Evolutionary conservation across 345 rosid genomes (phyloP), one percentile per base, ranked within the genome.

Genomic region (rapeseed (Brassica napus)): DNA sequence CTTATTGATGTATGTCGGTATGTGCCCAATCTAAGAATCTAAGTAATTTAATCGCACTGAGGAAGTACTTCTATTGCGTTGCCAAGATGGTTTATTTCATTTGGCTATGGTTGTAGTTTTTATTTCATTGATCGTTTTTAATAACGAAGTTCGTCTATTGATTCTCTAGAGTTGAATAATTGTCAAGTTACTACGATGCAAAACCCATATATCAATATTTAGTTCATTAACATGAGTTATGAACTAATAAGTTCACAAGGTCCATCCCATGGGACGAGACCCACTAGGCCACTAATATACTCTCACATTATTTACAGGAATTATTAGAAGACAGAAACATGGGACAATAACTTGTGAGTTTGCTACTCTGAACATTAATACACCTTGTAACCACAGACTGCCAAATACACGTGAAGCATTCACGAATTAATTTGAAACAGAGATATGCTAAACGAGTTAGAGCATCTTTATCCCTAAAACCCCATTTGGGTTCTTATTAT

Each of bases 371-470:
- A 72, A 73, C 69, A 59, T 32, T 78, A 16, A 73, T 15, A 60
- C 44, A 94, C 98, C 97, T 88, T 91, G 63, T 78, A 92, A 77
- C 97, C 98, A 73, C 97, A 94, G 79, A 97, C 98, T 69, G 97
- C 74, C 23, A 85, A 88, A 86, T 97, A 92, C 10, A 95, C 97
- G 73, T 80, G 87, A 92, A 94, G 79, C 98, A 94, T 54, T 91
- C 89, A 97, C 92, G 90, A 52, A 79, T 14, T 75, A n/a, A n/a
- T 72, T 34, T 24, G 44, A 24, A 57, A 42, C 32, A 18, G 35
- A 28, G 28, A 30, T 23, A 63, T 44, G 81, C 35, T 28, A 30
- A 54, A 35, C 47, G 8, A 64, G 64, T 55, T 37, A 71, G 6
- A 35, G n/a, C n/a, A n/a, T n/a, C n/a, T n/a, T n/a, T n/a, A n/a